These are phyloP conservation scores for Crucihimalaya himalaica DNA, from an alignment of 345 rosid genomes.

Conservation along the genomic window DNA sequence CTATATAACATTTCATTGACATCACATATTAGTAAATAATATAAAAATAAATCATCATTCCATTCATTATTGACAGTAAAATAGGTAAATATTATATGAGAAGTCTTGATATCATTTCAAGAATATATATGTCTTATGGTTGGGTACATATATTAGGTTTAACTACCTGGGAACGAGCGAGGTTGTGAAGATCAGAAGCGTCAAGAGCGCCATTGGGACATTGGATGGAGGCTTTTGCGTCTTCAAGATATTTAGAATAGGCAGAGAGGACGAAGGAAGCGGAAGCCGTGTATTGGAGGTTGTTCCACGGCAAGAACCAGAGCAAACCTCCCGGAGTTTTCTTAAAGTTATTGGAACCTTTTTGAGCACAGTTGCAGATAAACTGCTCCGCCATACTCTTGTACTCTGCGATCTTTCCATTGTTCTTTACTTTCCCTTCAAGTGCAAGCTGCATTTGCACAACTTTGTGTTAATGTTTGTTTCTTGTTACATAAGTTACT, in stretches of 20 bases:
- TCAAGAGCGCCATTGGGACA: slow-evolving; percentile 46
- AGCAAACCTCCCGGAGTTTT: slow-evolving; percentile 63
- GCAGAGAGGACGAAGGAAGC: slow-evolving; percentile 49
- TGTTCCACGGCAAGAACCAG: slow-evolving; percentile 49
- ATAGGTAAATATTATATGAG: not conserved
- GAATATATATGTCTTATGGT: not conserved
- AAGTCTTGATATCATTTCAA: not conserved
- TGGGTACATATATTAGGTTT: not conserved
- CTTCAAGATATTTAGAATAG: slow-evolving; percentile 48
- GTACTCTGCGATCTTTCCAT: slow-evolving; percentile 55
- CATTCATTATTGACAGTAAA: not conserved
- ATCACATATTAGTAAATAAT: slow-evolving; percentile 2
- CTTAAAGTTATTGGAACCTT: slow-evolving; percentile 53
- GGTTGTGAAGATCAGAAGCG: slow-evolving; percentile 39
- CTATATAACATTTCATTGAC: slow-evolving; percentile 20
- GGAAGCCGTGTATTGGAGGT: slow-evolving; percentile 56
- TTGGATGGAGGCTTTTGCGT: slow-evolving; percentile 40
- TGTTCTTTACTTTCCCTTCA: slow-evolving; percentile 42
- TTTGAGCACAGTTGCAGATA: slow-evolving; percentile 82
- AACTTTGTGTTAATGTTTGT: not conserved
- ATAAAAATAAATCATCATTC: not conserved
- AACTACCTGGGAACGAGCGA: slow-evolving; percentile 37
- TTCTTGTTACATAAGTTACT: not conserved
- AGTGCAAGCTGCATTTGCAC: slow-evolving; percentile 57
- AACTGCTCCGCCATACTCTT: slow-evolving; percentile 88